These are phyloP conservation scores for Galium porrigens DNA, from an alignment of 305 asterid species.

Conservation along the genomic window DNA sequence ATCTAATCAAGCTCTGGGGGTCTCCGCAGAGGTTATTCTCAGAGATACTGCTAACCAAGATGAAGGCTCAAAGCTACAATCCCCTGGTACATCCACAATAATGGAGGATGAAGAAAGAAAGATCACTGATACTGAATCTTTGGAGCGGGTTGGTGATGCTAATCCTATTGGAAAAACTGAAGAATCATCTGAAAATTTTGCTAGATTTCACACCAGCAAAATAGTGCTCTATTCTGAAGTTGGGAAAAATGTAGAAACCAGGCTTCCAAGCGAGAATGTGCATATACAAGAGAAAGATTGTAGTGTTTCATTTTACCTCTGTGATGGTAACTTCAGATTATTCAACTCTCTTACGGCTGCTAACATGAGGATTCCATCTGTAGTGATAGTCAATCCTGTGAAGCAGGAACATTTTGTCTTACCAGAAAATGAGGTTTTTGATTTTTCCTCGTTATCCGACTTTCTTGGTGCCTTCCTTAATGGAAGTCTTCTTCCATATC, in stretches of 20 bases:
- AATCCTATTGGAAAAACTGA: slow-evolving; percentile 21
- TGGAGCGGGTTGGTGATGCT: slow-evolving; percentile 22
- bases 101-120: slow-evolving; percentile 22
- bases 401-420: slow-evolving; percentile 48
- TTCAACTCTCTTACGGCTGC: slow-evolving; percentile 62
- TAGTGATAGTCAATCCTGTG: slow-evolving; percentile 57
- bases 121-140: slow-evolving; percentile 26
- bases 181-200: slow-evolving; percentile 23
- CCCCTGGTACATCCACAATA: slow-evolving; percentile 22
- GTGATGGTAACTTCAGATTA: slow-evolving; percentile 64
- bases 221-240: slow-evolving; percentile 22
- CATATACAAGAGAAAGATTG: slow-evolving; percentile 23
- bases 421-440: slow-evolving; percentile 30
- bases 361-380: slow-evolving; percentile 48
- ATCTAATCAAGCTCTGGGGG: slow-evolving; percentile 30
- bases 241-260: slow-evolving; percentile 22
- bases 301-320: slow-evolving; percentile 50
- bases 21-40: slow-evolving; percentile 20
- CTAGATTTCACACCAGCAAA: slow-evolving; percentile 19
- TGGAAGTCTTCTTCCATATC: slow-evolving; percentile 57
- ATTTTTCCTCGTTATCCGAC: slow-evolving; percentile 37
- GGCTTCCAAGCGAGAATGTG: slow-evolving; percentile 25
- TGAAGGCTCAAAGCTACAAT: slow-evolving; percentile 14
- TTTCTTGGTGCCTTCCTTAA: slow-evolving; percentile 46
- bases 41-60: slow-evolving; percentile 23